Evolutionary conservation across 208 protist species (phyloP).

Genomic region (Acanthamoeba lenticulata): DNA sequence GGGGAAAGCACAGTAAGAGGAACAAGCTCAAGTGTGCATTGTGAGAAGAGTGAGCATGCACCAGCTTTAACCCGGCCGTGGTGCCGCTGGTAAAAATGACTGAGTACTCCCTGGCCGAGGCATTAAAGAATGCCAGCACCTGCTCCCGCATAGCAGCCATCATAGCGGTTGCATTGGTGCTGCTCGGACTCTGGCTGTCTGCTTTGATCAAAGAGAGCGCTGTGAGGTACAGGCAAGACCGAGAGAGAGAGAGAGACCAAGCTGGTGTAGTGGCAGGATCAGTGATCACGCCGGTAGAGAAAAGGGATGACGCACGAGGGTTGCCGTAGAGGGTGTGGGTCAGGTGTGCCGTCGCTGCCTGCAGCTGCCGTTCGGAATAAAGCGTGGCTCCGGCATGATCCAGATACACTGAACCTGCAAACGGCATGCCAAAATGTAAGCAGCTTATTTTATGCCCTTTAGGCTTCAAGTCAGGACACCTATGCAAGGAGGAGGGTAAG

Average conservation of each 20-base stretch:
- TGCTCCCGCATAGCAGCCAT: slow-evolving; percentile 71
- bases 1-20: not conserved
- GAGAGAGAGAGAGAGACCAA: not conserved
- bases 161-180: not conserved
- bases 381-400: slow-evolving; percentile 85
- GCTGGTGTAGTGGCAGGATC: not conserved
- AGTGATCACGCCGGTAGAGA: too few species aligned
- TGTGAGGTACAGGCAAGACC: not conserved
- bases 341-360: slow-evolving; percentile 62
- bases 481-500: too few species aligned
- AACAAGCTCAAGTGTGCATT: not conserved
- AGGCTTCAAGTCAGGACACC: too few species aligned
- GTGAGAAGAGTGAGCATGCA: not conserved
- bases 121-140: slow-evolving; percentile 86
- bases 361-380: slow-evolving; percentile 74
- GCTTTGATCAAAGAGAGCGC: not conserved
- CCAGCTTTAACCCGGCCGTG: slow-evolving; percentile 81
- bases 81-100: slow-evolving; percentile 90
- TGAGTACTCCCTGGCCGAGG: slow-evolving; percentile 80
- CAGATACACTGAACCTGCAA: slow-evolving; percentile 79
- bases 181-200: slow-evolving; percentile 73
- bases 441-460: too few species aligned
- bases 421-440: slow-evolving; percentile 50
- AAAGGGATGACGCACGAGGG: slow-evolving; percentile 69
- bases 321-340: slow-evolving; percentile 78